Conservation (phyloP, 2,329 filamentous ascomycete genomes). For the Golovinomyces cichoracearum region DNA sequence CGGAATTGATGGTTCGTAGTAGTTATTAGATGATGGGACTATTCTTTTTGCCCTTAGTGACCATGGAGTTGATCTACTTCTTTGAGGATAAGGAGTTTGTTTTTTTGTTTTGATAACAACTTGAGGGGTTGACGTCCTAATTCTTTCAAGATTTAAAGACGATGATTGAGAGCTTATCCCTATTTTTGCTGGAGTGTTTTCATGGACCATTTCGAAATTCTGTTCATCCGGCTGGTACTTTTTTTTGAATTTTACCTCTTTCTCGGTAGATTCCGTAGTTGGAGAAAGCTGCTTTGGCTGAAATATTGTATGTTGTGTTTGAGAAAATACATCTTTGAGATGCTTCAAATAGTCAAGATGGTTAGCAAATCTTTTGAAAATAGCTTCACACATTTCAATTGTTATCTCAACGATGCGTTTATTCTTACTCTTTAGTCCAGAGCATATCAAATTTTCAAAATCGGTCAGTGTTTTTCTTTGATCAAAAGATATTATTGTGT, state of each 20-base stretch:
- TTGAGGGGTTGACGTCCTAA: slow-evolving; percentile 5
- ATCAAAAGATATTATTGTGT: slow-evolving; percentile 16
- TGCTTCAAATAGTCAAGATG: slow-evolving; percentile 34
- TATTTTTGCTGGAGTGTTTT: too few species aligned
- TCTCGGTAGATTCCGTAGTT: too few species aligned
- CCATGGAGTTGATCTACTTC: background rate
- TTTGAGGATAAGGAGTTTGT: background rate
- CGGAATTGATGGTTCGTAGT: background rate
- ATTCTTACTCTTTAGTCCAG: slow-evolving; percentile 32
- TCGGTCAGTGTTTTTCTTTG: slow-evolving; percentile 20
- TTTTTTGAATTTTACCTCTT: too few species aligned
- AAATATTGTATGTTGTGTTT: too few species aligned
- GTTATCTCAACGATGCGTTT: slow-evolving; percentile 27
- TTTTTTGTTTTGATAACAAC: slow-evolving; percentile 6
- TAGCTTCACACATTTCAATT: slow-evolving; percentile 40
- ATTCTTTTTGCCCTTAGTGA: background rate
- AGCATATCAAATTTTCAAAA: slow-evolving; percentile 28
- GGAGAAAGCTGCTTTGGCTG: too few species aligned
- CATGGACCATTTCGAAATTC: too few species aligned
- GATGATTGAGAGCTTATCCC: too few species aligned
- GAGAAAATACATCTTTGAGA: slow-evolving; percentile 36
- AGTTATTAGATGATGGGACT: background rate
- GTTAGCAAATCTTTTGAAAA: slow-evolving; percentile 33
- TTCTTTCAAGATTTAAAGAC: background rate
- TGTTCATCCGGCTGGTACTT: too few species aligned